Conservation (phyloP, 2,329 filamentous ascomycete species). For the Fusarium irregulare region DNA sequence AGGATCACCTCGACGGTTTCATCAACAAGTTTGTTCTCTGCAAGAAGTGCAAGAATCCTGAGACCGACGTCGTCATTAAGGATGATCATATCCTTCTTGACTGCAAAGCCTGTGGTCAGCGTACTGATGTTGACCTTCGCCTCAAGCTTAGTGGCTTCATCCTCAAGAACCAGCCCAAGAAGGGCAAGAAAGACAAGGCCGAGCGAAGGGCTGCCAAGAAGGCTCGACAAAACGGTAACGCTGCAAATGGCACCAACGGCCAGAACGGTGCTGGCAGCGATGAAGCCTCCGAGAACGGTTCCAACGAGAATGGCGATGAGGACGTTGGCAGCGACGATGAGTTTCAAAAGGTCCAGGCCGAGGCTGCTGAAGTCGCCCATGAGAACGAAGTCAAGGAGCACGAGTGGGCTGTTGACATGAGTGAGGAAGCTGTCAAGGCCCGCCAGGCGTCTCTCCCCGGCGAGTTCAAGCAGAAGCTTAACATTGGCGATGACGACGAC, state of each 20-base stretch:
- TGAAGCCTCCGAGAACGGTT: constrained; percentile 62
- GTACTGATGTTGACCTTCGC: constrained; percentile 88
- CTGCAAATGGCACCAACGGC: constrained; percentile 50
- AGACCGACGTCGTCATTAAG: constrained; percentile 96
- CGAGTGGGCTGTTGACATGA: constrained; percentile 97
- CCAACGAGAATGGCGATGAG: constrained; percentile 62
- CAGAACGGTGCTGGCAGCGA: constrained; percentile 72
- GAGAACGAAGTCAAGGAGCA: constrained; percentile 80
- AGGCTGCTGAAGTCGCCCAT: constrained; percentile 59
- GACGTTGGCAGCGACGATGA: constrained; percentile 91
- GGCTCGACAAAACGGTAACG: constrained; percentile 77
- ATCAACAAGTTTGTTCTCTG: constrained; percentile 99
- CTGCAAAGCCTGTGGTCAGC: constrained; percentile 98
- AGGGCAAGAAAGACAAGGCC: constrained; percentile 98
- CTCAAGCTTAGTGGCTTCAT: constrained; percentile 98
- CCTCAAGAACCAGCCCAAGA: constrained; percentile 91
- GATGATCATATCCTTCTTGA: constrained; percentile 92
- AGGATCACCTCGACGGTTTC: constrained; percentile 98
- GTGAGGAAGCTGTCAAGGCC: constrained; percentile 92
- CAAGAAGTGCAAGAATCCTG: constrained; percentile 99
- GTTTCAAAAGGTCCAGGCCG: constrained; percentile 82
- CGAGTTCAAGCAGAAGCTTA: constrained; percentile 93
- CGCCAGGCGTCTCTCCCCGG: constrained; percentile 93
- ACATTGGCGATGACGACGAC: constrained; percentile 82
- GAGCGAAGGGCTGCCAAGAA: constrained; percentile 90